Percentiles rank a stretch among this genome's conserved stretches.
Evolutionary conservation across 305 asterid genomes (phyloP).

Genomic region (Plantago lanceolata): DNA sequence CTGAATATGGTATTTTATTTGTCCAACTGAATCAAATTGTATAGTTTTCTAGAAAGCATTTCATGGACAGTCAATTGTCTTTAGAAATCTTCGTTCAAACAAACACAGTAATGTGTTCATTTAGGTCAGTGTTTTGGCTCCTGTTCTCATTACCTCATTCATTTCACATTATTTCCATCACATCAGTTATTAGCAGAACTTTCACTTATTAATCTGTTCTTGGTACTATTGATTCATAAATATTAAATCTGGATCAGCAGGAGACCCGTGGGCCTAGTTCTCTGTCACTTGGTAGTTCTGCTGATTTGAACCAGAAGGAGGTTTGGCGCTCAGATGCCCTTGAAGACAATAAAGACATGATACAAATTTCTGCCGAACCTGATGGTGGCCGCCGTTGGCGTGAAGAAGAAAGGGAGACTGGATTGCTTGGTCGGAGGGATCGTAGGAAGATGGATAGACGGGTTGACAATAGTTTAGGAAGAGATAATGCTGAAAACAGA

Average conservation of each 20-base stretch:
- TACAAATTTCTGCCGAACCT: slow-evolving; percentile 56
- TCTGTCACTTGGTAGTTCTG: slow-evolving; percentile 78
- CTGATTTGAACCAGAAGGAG: slow-evolving; percentile 77
- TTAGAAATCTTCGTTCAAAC: too few species aligned
- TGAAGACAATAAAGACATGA: slow-evolving; percentile 88
- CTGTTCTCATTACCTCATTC: not conserved
- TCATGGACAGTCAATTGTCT: too few species aligned
- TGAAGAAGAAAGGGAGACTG: slow-evolving; percentile 99
- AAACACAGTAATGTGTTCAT: too few species aligned
- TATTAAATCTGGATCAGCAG: slow-evolving; percentile 30
- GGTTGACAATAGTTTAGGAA: slow-evolving; percentile 53
- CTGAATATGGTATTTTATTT: too few species aligned
- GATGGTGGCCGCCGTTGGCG: slow-evolving; percentile 98
- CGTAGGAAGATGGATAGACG: slow-evolving; percentile 90
- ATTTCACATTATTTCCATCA: not conserved
- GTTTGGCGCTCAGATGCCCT: slow-evolving; percentile 66
- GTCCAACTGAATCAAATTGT: too few species aligned
- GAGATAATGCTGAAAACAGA: slow-evolving; percentile 67
- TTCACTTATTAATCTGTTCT: not conserved
- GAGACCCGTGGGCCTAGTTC: slow-evolving; percentile 89
- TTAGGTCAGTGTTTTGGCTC: too few species aligned
- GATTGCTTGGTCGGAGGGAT: slow-evolving; percentile 89
- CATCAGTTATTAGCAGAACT: not conserved
- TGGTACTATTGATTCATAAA: not conserved
- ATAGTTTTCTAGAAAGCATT: too few species aligned